These are phyloP conservation scores for Candida suzukii DNA, from an alignment of 805 yeast species.

Conservation along the genomic window DNA sequence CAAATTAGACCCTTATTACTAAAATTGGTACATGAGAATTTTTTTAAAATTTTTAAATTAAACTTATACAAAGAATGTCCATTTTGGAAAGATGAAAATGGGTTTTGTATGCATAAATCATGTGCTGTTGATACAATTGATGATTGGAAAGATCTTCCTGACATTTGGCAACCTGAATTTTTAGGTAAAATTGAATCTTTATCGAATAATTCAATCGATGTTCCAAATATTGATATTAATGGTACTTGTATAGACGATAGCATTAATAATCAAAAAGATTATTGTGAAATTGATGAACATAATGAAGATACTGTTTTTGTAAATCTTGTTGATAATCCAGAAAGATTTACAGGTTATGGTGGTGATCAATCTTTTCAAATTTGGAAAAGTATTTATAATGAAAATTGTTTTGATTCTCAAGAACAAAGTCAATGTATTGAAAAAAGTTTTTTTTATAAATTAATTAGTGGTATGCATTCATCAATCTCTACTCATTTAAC, in stretches of 20 bases:
- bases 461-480: constrained; percentile 91
- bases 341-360: constrained; percentile 92
- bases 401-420: constrained; percentile 64
- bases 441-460: constrained; percentile 78
- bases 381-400: constrained; percentile 89
- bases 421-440: constrained; percentile 56
- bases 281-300: constrained; percentile 59
- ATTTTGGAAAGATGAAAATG: constrained; percentile 70
- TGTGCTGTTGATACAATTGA: constrained; percentile 86
- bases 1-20: constrained; percentile 50
- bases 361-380: constrained; percentile 89
- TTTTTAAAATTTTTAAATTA: constrained; percentile 81
- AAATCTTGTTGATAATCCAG: constrained; percentile 83
- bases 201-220: constrained; percentile 21
- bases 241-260: constrained; percentile 19
- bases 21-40: constrained; percentile 61
- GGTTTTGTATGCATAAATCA: constrained; percentile 78
- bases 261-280: constrained; percentile 32
- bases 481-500: constrained; percentile 90
- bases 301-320: constrained; percentile 74
- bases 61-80: constrained; percentile 82
- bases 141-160: constrained; percentile 65
- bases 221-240: constrained; percentile 17
- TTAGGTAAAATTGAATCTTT: constrained; percentile 45
- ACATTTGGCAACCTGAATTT: constrained; percentile 65